Evolutionary conservation across 2,329 filamentous ascomycete genomes (phyloP), one percentile per base, ranked within the genome.

Genomic region (Monilinia polystroma): DNA sequence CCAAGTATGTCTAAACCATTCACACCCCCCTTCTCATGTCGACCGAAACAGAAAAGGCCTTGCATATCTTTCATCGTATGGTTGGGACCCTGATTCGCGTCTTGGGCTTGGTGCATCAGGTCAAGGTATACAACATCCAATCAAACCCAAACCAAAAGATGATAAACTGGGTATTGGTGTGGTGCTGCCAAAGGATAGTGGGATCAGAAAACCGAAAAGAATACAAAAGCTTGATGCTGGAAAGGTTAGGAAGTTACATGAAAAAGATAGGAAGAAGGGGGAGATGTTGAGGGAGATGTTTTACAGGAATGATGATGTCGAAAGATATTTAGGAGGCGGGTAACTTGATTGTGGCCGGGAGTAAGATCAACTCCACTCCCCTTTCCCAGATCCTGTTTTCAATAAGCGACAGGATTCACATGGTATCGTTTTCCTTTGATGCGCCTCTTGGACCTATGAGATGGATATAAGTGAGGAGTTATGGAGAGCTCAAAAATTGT

Each of bases 71-170:
- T 81, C 85, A 63, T 81, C 85, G 0, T 84, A 90, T 67, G 90
- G 90, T 38, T 93, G 90, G 87, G 88, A 93, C 72, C 89, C 90
- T 0, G 90, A 93, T 77, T 81, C 86, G 38, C 81, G 92, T 3
- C 77, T 80, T 20, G 93, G 93, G 0, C 81, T 97, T 0, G 93
- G 93, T 0, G 84, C 84, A 12, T 79, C 80, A 2, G 88, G 90
- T 0, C 79, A 83, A 73, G 93, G 93, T 3, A 88, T 92, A 68
- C 82, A 89, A 52, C 88, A 87, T 70, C 93, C 93, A 0, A 82
- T 97, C 69, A 92, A 92, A 75, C 80, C 85, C 0, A 75, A 72
- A 57, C 80, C 84, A 65, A 97, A 97, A 78, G 84, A 88, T 54
- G 87, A 94, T 75, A 92, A 85, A 4, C 80, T 90, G 10, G 94